A percentile compares a stretch with the other conserved stretches of the same genome.
Evolutionary conservation across 2,329 filamentous ascomycete species (phyloP).

Genomic region (Colletotrichum sansevieriae): DNA sequence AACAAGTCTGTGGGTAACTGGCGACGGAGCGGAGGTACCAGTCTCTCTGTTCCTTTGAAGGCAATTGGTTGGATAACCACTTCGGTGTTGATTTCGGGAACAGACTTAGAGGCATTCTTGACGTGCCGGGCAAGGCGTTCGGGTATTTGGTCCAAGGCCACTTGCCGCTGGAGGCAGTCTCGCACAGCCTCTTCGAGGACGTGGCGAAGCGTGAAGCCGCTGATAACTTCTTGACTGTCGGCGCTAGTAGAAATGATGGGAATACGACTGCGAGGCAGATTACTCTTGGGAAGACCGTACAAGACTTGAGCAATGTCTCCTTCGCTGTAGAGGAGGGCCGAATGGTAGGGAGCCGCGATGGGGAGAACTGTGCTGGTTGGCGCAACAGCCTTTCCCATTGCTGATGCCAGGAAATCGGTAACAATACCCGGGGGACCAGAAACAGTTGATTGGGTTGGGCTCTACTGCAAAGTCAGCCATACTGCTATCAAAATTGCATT

Average conservation of each 20-base stretch:
- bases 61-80: constrained; percentile 3
- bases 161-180: constrained; percentile 11
- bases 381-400: constrained; percentile 1
- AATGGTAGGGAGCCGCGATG: constrained; percentile 11
- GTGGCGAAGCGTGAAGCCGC: background rate
- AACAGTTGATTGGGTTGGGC: constrained; percentile 14
- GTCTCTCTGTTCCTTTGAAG: constrained; percentile 1
- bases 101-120: background rate
- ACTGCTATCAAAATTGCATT: no score
- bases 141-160: constrained; percentile 7
- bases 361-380: background rate
- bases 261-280: background rate
- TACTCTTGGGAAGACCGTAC: background rate
- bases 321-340: background rate
- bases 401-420: constrained; percentile 1
- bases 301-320: background rate
- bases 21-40: constrained; percentile 5
- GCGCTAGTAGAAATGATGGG: background rate
- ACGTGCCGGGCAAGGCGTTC: constrained; percentile 5
- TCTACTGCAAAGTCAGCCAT: background rate
- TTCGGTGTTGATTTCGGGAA: background rate
- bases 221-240: background rate
- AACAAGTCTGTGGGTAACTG: constrained; percentile 1
- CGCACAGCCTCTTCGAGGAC: background rate
- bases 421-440: background rate